Percentiles rank a stretch among this genome's conserved stretches.
phyloP scores from a whole-genome alignment of 2,329 filamentous ascomycete species.

The Macroventuria anomochaeta region DNA sequence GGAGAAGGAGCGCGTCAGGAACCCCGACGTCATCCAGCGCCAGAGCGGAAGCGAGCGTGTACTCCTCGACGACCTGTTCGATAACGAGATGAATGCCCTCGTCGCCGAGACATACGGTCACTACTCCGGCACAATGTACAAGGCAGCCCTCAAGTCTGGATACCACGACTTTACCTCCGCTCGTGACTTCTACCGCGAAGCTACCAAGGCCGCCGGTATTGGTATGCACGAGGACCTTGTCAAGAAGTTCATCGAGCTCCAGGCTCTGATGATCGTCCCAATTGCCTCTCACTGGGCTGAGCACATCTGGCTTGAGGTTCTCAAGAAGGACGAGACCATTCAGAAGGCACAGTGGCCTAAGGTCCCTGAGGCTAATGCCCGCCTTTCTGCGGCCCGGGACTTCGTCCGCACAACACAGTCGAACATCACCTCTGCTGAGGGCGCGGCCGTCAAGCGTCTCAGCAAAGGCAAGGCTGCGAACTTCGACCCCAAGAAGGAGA shows the following conservation, averaged over 20 bases:
- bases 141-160: slow-evolving; percentile 58
- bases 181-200: slow-evolving; percentile 89
- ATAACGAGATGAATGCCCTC: slow-evolving; percentile 88
- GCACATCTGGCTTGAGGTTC: slow-evolving; percentile 90
- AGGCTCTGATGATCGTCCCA: slow-evolving; percentile 80
- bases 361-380: slow-evolving; percentile 68
- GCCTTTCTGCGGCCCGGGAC: slow-evolving; percentile 77
- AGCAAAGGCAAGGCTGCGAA: slow-evolving; percentile 85
- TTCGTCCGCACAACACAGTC: slow-evolving; percentile 79
- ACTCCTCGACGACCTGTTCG: slow-evolving; percentile 88
- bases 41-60: slow-evolving; percentile 68
- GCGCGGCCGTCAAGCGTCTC: slow-evolving; percentile 82
- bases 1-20: slow-evolving; percentile 55
- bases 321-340: slow-evolving; percentile 76
- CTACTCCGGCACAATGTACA: slow-evolving; percentile 64
- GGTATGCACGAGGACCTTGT: slow-evolving; percentile 87
- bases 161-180: slow-evolving; percentile 92
- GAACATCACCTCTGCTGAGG: slow-evolving; percentile 86
- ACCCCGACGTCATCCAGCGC: slow-evolving; percentile 68
- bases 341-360: slow-evolving; percentile 80
- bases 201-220: slow-evolving; percentile 75
- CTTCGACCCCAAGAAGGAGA: slow-evolving; percentile 90
- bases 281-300: slow-evolving; percentile 95
- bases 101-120: slow-evolving; percentile 79
- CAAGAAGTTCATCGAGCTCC: slow-evolving; percentile 81